phyloP scores from a whole-genome alignment of 1,284 basidiomycete species.

The Apiotrichum sp. region DNA sequence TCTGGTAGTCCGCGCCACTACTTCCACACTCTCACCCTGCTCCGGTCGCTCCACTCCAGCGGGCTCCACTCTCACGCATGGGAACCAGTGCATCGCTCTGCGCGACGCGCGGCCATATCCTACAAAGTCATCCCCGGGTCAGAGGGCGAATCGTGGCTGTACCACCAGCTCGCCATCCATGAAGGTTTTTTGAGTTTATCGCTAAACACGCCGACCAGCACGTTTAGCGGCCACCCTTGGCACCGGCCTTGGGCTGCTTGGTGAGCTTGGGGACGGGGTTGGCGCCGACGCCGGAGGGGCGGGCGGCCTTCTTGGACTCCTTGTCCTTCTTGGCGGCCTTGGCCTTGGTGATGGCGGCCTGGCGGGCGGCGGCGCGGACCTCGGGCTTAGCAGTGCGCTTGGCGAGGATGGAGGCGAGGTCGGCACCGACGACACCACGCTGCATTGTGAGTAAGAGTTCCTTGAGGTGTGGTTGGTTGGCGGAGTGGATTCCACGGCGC shows the following conservation, averaged over 20 bases:
- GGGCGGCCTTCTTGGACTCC: slow-evolving; percentile 77
- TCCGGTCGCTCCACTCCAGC: too few relatives aligned
- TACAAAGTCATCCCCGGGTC: slow-evolving; percentile 17
- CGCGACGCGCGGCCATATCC: slow-evolving; percentile 21
- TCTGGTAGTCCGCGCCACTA: too few relatives aligned
- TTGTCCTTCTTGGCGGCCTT: slow-evolving; percentile 95
- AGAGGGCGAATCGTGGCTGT: not conserved
- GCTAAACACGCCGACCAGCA: not conserved
- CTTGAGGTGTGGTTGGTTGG: too few relatives aligned
- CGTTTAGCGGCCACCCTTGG: slow-evolving; percentile 46
- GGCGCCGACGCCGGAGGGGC: slow-evolving; percentile 50
- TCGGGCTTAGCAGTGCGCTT: slow-evolving; percentile 86
- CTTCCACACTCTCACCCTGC: too few relatives aligned
- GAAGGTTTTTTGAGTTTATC: not conserved
- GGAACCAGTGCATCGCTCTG: slow-evolving; percentile 18
- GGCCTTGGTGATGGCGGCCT: slow-evolving; percentile 81
- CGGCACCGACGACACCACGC: slow-evolving; percentile 96
- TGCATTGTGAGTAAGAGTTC: slow-evolving; percentile 45
- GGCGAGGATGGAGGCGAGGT: slow-evolving; percentile 82
- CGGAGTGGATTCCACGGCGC: too few relatives aligned
- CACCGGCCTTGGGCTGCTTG: slow-evolving; percentile 94
- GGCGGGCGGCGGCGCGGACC: slow-evolving; percentile 71
- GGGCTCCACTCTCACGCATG: not conserved
- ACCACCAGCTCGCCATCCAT: slow-evolving; percentile 4
- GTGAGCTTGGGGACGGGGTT: slow-evolving; percentile 73